These are phyloP conservation scores for Ormosia emarginata DNA, from an alignment of 306 rosid genomes.

Conservation along the genomic window DNA sequence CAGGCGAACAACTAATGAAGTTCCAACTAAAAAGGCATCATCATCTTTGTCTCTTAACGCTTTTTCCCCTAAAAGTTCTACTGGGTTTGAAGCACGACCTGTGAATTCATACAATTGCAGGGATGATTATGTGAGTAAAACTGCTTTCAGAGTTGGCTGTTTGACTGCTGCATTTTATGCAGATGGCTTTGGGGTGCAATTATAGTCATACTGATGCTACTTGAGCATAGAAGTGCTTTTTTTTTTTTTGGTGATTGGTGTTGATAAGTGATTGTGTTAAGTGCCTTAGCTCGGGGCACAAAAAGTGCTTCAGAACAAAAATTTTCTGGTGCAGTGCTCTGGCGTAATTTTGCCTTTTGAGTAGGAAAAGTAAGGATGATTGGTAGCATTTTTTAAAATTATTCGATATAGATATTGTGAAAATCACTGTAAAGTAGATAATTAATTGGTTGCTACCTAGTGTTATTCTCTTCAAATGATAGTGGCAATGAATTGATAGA, in stretches of 20 bases:
- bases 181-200: conserved; percentile 4
- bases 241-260: not conserved
- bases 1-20: conserved; percentile 56
- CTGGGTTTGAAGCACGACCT: conserved; percentile 40
- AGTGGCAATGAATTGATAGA: not conserved
- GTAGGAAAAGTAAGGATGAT: not conserved
- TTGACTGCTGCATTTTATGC: conserved; percentile 47
- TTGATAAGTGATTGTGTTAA: not conserved
- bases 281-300: not conserved
- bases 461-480: not conserved
- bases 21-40: conserved; percentile 11
- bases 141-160: conserved; percentile 49
- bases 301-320: not conserved
- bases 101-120: conserved; percentile 39
- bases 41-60: not conserved
- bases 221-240: not conserved
- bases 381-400: not conserved
- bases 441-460: not conserved
- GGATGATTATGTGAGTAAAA: conserved; percentile 29
- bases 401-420: not conserved
- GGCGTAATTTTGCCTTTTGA: not conserved
- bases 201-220: not conserved
- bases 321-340: not conserved
- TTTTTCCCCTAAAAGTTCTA: conserved; percentile 4
- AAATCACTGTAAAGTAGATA: not conserved